Evolutionary conservation across 345 rosid species (phyloP).

Genomic region (Lepidium sativum): DNA sequence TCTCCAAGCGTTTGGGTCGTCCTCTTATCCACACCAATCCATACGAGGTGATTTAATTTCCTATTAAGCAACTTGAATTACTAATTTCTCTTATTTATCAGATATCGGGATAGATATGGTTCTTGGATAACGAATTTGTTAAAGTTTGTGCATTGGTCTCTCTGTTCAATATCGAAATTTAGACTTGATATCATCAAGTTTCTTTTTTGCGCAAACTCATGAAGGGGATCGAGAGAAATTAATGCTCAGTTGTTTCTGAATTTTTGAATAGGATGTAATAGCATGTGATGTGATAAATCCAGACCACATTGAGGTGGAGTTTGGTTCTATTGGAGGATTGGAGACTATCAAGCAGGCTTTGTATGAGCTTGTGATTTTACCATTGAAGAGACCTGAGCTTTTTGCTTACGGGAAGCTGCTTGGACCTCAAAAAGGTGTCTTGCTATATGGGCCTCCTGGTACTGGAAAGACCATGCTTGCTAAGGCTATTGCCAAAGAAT

Average conservation of each 20-base stretch:
- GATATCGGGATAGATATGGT: neutral
- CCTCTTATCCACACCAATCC: slow-evolving; percentile 84
- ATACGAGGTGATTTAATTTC: slow-evolving; percentile 50
- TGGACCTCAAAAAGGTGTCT: slow-evolving; percentile 94
- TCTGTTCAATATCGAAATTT: neutral
- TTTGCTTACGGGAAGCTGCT: slow-evolving; percentile 89
- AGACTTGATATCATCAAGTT: too few relatives aligned
- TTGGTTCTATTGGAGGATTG: slow-evolving; percentile 83
- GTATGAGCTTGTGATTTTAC: slow-evolving; percentile 87
- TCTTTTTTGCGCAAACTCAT: neutral
- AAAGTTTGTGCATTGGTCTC: neutral
- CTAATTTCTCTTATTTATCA: neutral
- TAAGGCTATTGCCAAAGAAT: slow-evolving; percentile 95
- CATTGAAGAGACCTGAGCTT: slow-evolving; percentile 79
- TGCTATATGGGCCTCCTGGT: slow-evolving; percentile 96
- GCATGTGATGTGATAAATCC: slow-evolving; percentile 98
- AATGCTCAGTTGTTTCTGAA: neutral
- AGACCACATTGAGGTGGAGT: slow-evolving; percentile 86
- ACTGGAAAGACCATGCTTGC: slow-evolving; percentile 99
- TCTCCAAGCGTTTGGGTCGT: slow-evolving; percentile 82
- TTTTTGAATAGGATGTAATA: slow-evolving; percentile 69
- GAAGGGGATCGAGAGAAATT: neutral
- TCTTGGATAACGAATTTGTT: neutral
- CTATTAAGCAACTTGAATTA: neutral
- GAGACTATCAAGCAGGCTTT: slow-evolving; percentile 71